Percentiles rank a stretch among this genome's conserved stretches.
Conservation (phyloP, 2,329 filamentous ascomycete genomes). For the Trichoderma sp. region DNA sequence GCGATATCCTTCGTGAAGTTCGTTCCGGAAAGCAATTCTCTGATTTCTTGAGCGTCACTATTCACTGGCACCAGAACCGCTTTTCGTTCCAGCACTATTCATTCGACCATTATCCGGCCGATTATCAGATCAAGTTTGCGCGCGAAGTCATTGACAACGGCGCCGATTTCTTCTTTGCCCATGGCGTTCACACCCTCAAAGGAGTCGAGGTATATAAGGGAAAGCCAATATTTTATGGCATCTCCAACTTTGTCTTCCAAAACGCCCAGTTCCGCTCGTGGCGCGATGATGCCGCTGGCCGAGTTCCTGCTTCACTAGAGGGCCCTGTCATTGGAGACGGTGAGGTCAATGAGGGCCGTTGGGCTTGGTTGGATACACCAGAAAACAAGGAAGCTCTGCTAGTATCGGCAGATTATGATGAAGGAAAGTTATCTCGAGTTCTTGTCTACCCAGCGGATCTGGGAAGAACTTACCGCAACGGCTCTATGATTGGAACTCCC, state of each 20-base stretch:
- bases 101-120: conserved; percentile 11
- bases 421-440: neutral
- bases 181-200: conserved; percentile 15
- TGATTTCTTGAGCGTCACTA: conserved; percentile 3
- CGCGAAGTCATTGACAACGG: conserved; percentile 3
- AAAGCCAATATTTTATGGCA: conserved; percentile 6
- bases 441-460: conserved; percentile 2
- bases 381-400: conserved; percentile 10
- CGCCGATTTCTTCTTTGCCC: conserved; percentile 11
- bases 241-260: conserved; percentile 15
- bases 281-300: conserved; percentile 8
- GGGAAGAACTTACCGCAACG: neutral
- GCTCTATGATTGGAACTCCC: conserved; percentile 4
- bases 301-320: neutral
- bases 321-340: conserved; percentile 2
- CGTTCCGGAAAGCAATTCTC: conserved; percentile 10
- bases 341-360: neutral
- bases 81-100: conserved; percentile 14
- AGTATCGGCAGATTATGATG: neutral
- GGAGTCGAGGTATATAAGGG: conserved; percentile 8
- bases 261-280: conserved; percentile 8
- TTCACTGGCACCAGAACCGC: conserved; percentile 14
- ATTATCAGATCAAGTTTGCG: conserved; percentile 8
- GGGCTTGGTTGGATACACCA: conserved; percentile 4
- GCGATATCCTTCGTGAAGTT: conserved; percentile 10